A percentile compares a stretch with the other conserved stretches of the same genome.
Conservation (phyloP, 306 rosid species). For the Cucurbita moschata region DNA sequence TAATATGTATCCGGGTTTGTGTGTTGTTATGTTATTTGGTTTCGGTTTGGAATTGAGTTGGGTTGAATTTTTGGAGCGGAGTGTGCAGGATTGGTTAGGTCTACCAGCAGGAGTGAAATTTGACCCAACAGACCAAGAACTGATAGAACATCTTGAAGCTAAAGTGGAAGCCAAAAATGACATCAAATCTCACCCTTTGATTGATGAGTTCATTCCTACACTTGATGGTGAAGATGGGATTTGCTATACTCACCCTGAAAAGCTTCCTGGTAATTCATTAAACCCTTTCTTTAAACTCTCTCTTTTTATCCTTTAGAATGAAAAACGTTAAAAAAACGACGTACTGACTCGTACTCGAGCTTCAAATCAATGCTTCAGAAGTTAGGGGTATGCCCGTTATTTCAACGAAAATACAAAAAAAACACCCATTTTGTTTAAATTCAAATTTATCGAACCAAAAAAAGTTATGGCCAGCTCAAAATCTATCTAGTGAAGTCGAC, state of each 20-base stretch:
- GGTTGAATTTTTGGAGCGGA: background rate
- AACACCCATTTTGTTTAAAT: too few species aligned
- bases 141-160: slow-evolving; percentile 93
- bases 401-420: too few species aligned
- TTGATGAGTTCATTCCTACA: slow-evolving; percentile 92
- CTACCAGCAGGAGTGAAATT: slow-evolving; percentile 98
- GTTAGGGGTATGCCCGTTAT: too few species aligned
- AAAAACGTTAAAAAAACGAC: too few species aligned
- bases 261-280: slow-evolving; percentile 55
- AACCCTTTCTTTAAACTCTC: background rate
- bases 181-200: slow-evolving; percentile 85
- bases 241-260: slow-evolving; percentile 98
- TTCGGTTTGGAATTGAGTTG: background rate
- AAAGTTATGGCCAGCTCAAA: too few species aligned
- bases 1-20: background rate
- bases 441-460: too few species aligned
- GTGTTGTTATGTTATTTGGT: background rate
- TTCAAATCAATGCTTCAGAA: too few species aligned
- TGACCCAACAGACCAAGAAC: slow-evolving; percentile 98
- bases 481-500: too few species aligned
- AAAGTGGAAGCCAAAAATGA: slow-evolving; percentile 62
- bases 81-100: slow-evolving; percentile 84
- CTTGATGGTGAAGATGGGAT: slow-evolving; percentile 98
- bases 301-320: too few species aligned
- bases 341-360: too few species aligned